Base-by-base conservation (phyloP, 2,329 filamentous ascomycete species). In the Cordyceps cateniannulata region DNA sequence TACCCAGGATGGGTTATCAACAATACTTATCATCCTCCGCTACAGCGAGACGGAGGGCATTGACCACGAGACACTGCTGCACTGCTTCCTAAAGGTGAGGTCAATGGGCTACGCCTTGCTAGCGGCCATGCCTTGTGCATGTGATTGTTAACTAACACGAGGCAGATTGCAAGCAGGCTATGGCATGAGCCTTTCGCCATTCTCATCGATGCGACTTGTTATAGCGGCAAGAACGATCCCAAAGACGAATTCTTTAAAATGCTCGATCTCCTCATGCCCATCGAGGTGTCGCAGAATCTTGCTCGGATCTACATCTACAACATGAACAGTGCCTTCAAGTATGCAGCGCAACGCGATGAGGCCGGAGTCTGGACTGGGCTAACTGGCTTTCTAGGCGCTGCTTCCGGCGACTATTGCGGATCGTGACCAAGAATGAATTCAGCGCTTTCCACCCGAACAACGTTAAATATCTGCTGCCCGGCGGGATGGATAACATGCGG, bases 321-420 rank as follows among this genome's bases (percentile, higher is more conserved):
- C 68, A 89, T 89, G 85, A 89, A 89, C 66, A 88, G 83, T 67
- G 81, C 85, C 12, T 88, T 87, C 70, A 81, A 83, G 81, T 83
- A 73, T 63, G 75, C 25, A 29, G 24, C 32, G 32, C 10, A 9
- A 14, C 22, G 12, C 8, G n/a, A 12, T 10, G 20, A n/a, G n/a
- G 7, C 20, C 5, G 22, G 27, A 16, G 25, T 20, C 4, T 42
- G 10, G 3, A 12, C 32, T 5, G n/a, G 16, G n/a, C 29, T 59
- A 32, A 40, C 25, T 44, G 52, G 44, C n/a, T 35, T 38, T 27
- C 1, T 42, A 75, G 73, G 64, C 86, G 87, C 77, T 88, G 85
- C 66, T 84, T 89, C 66, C 80, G 86, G 5, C 81, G 85, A 25
- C 76, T 88, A 24, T 73, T 89, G 20, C 79, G 85, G n/a, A 74